A percentile compares a stretch with the other conserved stretches of the same genome.
Evolutionary conservation across 768 basidiomycete species (phyloP).

Genomic region (Paxillus rubicundulus): DNA sequence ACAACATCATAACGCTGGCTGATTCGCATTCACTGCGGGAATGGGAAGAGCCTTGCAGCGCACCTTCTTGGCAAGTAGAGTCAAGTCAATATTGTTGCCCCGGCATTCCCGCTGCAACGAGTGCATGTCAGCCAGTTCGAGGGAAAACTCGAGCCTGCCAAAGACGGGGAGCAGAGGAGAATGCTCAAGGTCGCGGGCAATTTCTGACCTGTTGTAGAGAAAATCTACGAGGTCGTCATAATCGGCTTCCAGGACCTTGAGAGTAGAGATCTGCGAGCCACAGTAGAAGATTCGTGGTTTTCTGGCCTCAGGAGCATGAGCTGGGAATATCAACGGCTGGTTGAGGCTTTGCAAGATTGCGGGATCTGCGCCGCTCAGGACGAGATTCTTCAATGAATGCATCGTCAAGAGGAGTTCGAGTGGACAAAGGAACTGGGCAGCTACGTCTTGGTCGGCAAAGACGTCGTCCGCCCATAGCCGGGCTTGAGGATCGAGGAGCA

Average conservation of each 20-base stretch:
- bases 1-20: background rate
- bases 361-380: background rate
- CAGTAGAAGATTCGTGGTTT: background rate
- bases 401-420: background rate
- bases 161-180: background rate
- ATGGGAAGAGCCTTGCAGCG: background rate
- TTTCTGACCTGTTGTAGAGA: background rate
- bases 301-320: background rate
- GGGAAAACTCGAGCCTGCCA: background rate
- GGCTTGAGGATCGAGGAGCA: background rate
- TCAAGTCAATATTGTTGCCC: background rate
- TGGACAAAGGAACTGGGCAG: background rate
- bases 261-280: background rate
- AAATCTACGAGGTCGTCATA: background rate
- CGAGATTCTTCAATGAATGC: background rate
- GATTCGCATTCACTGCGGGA: background rate
- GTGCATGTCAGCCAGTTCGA: background rate
- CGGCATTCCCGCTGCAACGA: background rate
- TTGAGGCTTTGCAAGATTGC: background rate
- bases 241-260: background rate
- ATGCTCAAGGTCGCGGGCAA: background rate
- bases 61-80: background rate
- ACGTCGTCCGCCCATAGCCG: background rate
- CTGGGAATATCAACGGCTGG: background rate
- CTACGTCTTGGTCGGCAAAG: background rate